Percentiles rank a stretch among this genome's conserved stretches.
Conservation (phyloP, 2,329 filamentous ascomycete species). For the Corynespora cassiicola region DNA sequence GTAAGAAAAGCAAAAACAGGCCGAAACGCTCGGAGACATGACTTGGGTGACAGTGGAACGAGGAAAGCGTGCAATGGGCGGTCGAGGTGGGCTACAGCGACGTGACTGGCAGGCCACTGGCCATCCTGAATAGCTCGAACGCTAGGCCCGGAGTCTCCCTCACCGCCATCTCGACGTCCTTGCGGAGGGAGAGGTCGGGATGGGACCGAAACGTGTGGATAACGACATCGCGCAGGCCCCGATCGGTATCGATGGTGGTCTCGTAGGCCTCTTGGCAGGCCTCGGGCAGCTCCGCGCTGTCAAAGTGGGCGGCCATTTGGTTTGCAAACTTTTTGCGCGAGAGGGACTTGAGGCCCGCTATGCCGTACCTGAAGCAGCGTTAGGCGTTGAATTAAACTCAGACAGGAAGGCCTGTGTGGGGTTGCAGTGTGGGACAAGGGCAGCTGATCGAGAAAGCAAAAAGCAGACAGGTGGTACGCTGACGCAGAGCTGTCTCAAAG, state of each 20-base stretch:
- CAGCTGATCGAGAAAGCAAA: constrained; percentile 11
- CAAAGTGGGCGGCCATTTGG: constrained; percentile 52
- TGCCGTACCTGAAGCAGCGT: constrained; percentile 49
- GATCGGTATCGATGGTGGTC: constrained; percentile 56
- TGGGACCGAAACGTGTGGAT: constrained; percentile 55
- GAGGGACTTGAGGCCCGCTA: constrained; percentile 54
- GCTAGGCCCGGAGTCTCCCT: constrained; percentile 55
- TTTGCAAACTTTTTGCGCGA: constrained; percentile 55
- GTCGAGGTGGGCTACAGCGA: no score
- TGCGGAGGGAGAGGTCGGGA: constrained; percentile 52
- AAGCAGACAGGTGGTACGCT: constrained; percentile 16
- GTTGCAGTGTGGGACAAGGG: no score
- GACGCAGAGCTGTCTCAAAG: constrained; percentile 19
- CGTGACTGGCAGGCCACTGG: constrained; percentile 52
- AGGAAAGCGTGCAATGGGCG: no score
- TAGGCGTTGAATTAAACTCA: constrained; percentile 30
- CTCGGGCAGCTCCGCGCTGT: constrained; percentile 53
- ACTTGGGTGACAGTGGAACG: no score
- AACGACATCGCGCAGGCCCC: constrained; percentile 56
- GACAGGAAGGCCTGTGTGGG: no score
- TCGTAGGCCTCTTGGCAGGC: constrained; percentile 58
- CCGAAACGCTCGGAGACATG: no score
- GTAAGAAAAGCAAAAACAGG: no score
- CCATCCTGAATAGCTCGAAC: constrained; percentile 56
- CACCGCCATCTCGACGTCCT: constrained; percentile 53